Evolutionary conservation across 2,329 filamentous ascomycete genomes (phyloP).

Genomic region (Alternaria triticina): DNA sequence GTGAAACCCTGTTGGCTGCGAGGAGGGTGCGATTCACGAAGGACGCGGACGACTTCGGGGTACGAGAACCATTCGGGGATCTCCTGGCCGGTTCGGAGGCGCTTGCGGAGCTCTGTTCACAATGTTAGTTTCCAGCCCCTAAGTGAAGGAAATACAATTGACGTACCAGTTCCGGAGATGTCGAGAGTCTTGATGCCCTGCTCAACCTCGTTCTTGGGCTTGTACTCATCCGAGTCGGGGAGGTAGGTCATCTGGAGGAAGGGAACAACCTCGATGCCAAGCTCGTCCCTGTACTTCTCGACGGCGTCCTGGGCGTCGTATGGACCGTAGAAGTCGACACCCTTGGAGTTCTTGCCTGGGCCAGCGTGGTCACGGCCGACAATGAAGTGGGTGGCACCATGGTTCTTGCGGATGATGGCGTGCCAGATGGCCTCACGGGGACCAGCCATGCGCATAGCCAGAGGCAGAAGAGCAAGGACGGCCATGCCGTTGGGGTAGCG

Average conservation of each 20-base stretch:
- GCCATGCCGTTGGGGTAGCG: slow-evolving; percentile 99
- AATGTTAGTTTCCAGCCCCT: background rate
- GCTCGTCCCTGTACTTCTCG: slow-evolving; percentile 94
- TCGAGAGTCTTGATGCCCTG: slow-evolving; percentile 77
- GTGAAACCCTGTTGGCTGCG: slow-evolving; percentile 95
- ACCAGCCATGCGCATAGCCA: slow-evolving; percentile 99
- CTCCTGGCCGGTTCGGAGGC: slow-evolving; percentile 87
- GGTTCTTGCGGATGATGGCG: slow-evolving; percentile 99
- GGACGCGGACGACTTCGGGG: slow-evolving; percentile 95
- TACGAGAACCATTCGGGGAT: slow-evolving; percentile 99
- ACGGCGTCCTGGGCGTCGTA: slow-evolving; percentile 97
- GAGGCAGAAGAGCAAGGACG: slow-evolving; percentile 87
- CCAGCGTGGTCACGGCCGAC: slow-evolving; percentile 98
- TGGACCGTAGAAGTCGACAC: slow-evolving; percentile 95
- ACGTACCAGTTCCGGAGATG: slow-evolving; percentile 57
- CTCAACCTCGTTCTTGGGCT: slow-evolving; percentile 87
- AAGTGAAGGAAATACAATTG: background rate
- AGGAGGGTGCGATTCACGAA: slow-evolving; percentile 94
- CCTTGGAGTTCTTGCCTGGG: slow-evolving; percentile 97
- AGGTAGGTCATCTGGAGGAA: slow-evolving; percentile 99
- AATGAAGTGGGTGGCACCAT: slow-evolving; percentile 98
- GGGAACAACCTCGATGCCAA: slow-evolving; percentile 97
- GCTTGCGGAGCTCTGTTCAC: slow-evolving; percentile 77
- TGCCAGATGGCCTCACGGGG: slow-evolving; percentile 99
- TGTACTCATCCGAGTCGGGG: slow-evolving; percentile 95